Evolutionary conservation across 2,329 filamentous ascomycete species (phyloP), one percentile per base, ranked within the genome.

Genomic region (Xylaria multiplex): DNA sequence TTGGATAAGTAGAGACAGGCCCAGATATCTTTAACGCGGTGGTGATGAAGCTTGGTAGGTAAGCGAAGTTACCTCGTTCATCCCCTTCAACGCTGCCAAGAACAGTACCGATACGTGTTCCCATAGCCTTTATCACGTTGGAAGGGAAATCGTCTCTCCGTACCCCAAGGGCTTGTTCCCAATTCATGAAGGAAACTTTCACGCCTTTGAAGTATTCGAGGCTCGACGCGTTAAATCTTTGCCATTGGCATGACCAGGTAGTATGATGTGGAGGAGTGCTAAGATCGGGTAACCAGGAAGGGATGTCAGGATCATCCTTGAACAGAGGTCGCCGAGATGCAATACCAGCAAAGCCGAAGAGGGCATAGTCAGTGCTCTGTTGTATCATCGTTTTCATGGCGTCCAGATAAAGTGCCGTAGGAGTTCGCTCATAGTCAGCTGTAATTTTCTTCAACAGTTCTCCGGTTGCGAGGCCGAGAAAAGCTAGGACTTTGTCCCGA

Each of bases 401-500:
- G 19, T 30, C 22, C 8, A 55, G 35, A 22, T 55, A 55, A 6
- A 55, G 35, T 30, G 19, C 53, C 3, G 37, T 14, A 14, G 37
- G 53, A 22, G 37, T 2, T 30, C 14, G 22, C 22, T 4, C 37
- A 22, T 55, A 55, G 19, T 43, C 53, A 37, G 19, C 14, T 6
- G 35, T 55, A 19, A 43, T 19, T 43, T 16, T 30, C 37, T 43
- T 43, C 53, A 43, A 7, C 37, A 30, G 32, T 55, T 19, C 24
- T 6, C 53, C 53, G 9, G 43, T 55, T 14, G 53, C 8, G 9
- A 55, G 37, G 9, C 53, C 37, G 22, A 55, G 37, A 43, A 55
- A 55, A 13, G 53, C 53, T 19, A 42, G 19, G 53, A 55, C 24
- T 30, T 30, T 55, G 53, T 55, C 53, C n/a, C 13, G 53, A 55